phyloP scores from a whole-genome alignment of 1,284 basidiomycete genomes.

The Apiotrichum domesticum region DNA sequence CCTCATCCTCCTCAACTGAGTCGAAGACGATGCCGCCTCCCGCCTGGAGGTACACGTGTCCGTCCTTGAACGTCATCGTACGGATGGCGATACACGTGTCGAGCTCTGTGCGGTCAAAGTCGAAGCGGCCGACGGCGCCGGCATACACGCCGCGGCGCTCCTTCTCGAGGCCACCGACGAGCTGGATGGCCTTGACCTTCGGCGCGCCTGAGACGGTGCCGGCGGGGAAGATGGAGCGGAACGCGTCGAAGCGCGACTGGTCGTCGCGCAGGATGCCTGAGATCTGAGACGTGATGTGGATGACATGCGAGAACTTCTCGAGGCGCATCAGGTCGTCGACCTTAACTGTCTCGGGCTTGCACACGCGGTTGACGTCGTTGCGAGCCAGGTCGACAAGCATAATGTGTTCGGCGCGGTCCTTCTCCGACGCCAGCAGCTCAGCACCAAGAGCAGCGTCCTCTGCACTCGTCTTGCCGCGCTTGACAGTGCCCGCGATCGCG shows the following conservation, averaged over 20 bases:
- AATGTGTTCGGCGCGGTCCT: slow-evolving; percentile 96
- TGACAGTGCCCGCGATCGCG: slow-evolving; percentile 94
- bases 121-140: slow-evolving; percentile 93
- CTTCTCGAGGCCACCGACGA: slow-evolving; percentile 78
- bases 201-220: slow-evolving; percentile 99
- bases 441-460: slow-evolving; percentile 80
- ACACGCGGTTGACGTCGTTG: slow-evolving; percentile 99
- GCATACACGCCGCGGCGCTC: slow-evolving; percentile 93
- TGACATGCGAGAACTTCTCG: slow-evolving; percentile 97
- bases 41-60: slow-evolving; percentile 86
- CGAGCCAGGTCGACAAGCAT: slow-evolving; percentile 98
- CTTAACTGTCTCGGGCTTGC: slow-evolving; percentile 88
- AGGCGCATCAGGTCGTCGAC: slow-evolving; percentile 92
- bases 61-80: slow-evolving; percentile 96
- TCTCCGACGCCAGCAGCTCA: slow-evolving; percentile 73
- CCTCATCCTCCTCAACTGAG: slow-evolving; percentile 91
- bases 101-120: slow-evolving; percentile 91
- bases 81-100: slow-evolving; percentile 99
- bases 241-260: slow-evolving; percentile 89
- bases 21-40: slow-evolving; percentile 94
- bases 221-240: slow-evolving; percentile 98
- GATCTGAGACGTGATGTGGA: slow-evolving; percentile 93
- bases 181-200: slow-evolving; percentile 97
- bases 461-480: slow-evolving; percentile 70
- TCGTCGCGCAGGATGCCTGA: slow-evolving; percentile 79